phyloP scores from a whole-genome alignment of 345 rosid genomes.

The Populus simonii region DNA sequence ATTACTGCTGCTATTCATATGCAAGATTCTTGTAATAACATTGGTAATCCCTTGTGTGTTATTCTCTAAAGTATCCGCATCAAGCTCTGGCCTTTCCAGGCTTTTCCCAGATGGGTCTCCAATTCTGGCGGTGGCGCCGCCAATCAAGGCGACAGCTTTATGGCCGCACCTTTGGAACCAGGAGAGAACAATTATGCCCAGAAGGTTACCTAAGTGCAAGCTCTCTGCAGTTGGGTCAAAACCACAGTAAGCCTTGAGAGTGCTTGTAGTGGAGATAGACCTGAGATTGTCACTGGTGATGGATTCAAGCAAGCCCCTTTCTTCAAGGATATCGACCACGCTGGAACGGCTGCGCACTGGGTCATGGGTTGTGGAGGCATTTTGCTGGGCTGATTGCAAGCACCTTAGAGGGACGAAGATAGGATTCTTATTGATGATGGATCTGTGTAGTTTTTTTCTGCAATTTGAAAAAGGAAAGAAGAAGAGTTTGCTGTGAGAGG shows the following conservation, averaged over 20 bases:
- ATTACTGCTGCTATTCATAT: conserved; percentile 12
- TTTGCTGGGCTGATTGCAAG: conserved; percentile 27
- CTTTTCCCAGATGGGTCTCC: conserved; percentile 98
- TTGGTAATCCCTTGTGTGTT: conserved; percentile 55
- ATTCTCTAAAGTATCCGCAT: conserved; percentile 46
- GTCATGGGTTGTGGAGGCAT: conserved; percentile 12
- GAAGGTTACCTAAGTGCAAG: conserved; percentile 86
- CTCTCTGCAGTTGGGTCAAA: conserved; percentile 97
- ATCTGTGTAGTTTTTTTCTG: conserved; percentile 13
- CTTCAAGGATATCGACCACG: conserved; percentile 66
- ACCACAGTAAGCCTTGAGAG: conserved; percentile 79
- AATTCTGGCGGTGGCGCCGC: conserved; percentile 89
- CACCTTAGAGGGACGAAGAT: conserved; percentile 28
- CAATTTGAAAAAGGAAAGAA: conserved; percentile 27
- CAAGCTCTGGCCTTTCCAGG: conserved; percentile 86
- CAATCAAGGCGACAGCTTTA: conserved; percentile 72
- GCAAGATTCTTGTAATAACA: conserved; percentile 46
- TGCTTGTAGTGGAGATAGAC: conserved; percentile 43
- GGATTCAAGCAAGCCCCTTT: conserved; percentile 83
- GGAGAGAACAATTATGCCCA: conserved; percentile 86
- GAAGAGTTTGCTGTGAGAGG: conserved; percentile 32
- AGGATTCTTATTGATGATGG: conserved; percentile 18
- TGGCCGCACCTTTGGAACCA: conserved; percentile 96
- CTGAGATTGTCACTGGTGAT: conserved; percentile 72
- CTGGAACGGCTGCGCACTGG: conserved; percentile 32